phyloP scores from a whole-genome alignment of 352 stramenopile genomes.

The Phytophthora brassicae region DNA sequence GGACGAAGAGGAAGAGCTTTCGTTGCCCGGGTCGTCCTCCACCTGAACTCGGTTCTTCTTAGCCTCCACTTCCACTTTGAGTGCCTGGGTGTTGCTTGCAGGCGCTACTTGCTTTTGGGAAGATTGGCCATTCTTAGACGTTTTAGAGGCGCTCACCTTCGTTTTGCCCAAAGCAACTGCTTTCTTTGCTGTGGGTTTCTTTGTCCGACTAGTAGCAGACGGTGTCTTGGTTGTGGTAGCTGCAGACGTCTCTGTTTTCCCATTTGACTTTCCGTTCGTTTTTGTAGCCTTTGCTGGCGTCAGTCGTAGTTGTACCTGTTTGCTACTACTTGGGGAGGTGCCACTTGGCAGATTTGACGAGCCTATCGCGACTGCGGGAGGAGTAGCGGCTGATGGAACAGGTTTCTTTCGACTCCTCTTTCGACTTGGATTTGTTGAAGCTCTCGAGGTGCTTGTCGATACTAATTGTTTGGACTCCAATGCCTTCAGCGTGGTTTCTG shows the following conservation, averaged over 20 bases:
- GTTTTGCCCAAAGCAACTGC: background rate
- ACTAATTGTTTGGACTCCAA: slow-evolving; percentile 22
- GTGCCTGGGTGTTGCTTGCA: slow-evolving; percentile 19
- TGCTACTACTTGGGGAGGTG: slow-evolving; percentile 4
- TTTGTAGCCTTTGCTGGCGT: slow-evolving; percentile 11
- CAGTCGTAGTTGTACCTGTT: slow-evolving; percentile 16
- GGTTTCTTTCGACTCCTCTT: slow-evolving; percentile 45
- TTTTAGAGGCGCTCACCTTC: slow-evolving; percentile 10
- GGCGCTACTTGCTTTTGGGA: slow-evolving; percentile 11
- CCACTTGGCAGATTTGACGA: slow-evolving; percentile 12
- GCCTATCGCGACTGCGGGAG: slow-evolving; percentile 8
- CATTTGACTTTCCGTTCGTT: slow-evolving; percentile 17
- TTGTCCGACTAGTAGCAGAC: slow-evolving; percentile 4
- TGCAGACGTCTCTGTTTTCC: background rate
- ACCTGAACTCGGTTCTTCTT: slow-evolving; percentile 26
- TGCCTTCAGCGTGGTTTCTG: slow-evolving; percentile 32
- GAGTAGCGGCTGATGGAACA: slow-evolving; percentile 6
- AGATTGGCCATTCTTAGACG: slow-evolving; percentile 6
- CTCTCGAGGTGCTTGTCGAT: slow-evolving; percentile 7
- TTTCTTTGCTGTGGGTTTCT: slow-evolving; percentile 13
- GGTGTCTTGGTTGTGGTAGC: slow-evolving; percentile 19
- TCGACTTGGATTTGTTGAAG: slow-evolving; percentile 7
- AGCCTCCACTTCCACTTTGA: slow-evolving; percentile 13
- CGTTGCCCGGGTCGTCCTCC: slow-evolving; percentile 43
- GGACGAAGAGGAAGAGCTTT: slow-evolving; percentile 51